A percentile compares a stretch with the other conserved stretches of the same genome.
These are phyloP conservation scores for Aspergillus costaricaensis DNA, from an alignment of 2,329 filamentous ascomycete species.

Conservation along the genomic window DNA sequence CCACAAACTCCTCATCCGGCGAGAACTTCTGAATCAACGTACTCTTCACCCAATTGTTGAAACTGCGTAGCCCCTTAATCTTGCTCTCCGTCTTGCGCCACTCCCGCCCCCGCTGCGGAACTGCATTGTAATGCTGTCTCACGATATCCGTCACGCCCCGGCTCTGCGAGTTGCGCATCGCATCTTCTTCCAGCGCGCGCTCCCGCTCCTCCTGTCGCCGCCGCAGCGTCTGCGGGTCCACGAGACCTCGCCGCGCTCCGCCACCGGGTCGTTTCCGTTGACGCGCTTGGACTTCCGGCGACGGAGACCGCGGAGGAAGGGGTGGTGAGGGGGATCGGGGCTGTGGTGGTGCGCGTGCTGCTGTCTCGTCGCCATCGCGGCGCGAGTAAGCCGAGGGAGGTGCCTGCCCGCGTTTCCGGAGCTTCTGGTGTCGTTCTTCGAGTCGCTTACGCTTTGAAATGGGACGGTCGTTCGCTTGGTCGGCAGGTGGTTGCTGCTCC, in stretches of 20 bases:
- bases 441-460: constrained; percentile 41
- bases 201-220: constrained; percentile 49
- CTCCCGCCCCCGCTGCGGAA: constrained; percentile 87
- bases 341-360: constrained; percentile 28
- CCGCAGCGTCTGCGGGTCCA: constrained; percentile 42
- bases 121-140: constrained; percentile 90
- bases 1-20: constrained; percentile 71
- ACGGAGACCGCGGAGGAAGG: constrained; percentile 44
- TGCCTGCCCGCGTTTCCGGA: constrained; percentile 38
- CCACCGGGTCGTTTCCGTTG: constrained; percentile 51
- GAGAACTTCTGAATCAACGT: constrained; percentile 97
- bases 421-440: constrained; percentile 42
- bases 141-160: constrained; percentile 81
- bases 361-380: constrained; percentile 35
- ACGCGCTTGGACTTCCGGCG: constrained; percentile 40
- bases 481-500: constrained; percentile 3
- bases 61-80: constrained; percentile 89
- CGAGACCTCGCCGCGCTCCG: constrained; percentile 44
- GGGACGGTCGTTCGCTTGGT: constrained; percentile 32
- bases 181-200: constrained; percentile 43
- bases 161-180: constrained; percentile 37
- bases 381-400: constrained; percentile 44
- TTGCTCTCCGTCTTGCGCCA: constrained; percentile 93
- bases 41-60: constrained; percentile 99
- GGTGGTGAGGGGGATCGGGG: constrained; percentile 46